These are phyloP conservation scores for Aspergillus novoparasiticus DNA, from an alignment of 2,329 filamentous ascomycete species.

Conservation along the genomic window DNA sequence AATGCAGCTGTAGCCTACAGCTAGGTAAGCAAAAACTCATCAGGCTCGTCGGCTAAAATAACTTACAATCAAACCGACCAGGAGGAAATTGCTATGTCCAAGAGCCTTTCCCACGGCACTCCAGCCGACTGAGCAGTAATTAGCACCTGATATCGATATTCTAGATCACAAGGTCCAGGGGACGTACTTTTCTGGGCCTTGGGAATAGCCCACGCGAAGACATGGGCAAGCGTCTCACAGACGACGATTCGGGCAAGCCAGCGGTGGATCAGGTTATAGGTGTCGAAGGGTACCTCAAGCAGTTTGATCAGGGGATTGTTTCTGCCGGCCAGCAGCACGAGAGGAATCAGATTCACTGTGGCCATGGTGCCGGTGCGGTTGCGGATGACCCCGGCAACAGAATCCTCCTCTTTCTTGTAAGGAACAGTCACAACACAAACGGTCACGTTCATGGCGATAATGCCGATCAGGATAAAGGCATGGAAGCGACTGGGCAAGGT, in stretches of 20 bases:
- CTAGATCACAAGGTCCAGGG: not conserved
- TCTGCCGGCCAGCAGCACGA: conserved; percentile 45
- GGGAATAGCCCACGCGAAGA: conserved; percentile 72
- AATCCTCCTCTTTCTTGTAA: conserved; percentile 36
- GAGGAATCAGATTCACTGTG: conserved; percentile 47
- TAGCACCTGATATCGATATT: conserved; percentile 38
- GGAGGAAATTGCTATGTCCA: conserved; percentile 36
- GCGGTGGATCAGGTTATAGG: conserved; percentile 66
- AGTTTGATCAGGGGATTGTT: conserved; percentile 48
- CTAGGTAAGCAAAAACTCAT: conserved; percentile 12
- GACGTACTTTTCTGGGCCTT: conserved; percentile 51
- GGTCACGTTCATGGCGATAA: conserved; percentile 49
- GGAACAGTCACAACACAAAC: conserved; percentile 54
- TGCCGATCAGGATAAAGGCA: conserved; percentile 41
- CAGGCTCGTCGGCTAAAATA: not conserved
- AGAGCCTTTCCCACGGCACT: conserved; percentile 33
- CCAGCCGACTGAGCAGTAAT: conserved; percentile 52
- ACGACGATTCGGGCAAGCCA: conserved; percentile 77
- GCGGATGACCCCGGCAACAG: conserved; percentile 42
- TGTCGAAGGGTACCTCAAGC: conserved; percentile 47
- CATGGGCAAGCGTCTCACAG: conserved; percentile 70
- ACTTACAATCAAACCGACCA: conserved; percentile 49
- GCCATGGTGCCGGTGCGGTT: conserved; percentile 48
- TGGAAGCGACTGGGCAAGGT: conserved; percentile 51
- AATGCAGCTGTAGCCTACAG: conserved; percentile 57